Percentiles rank a stretch among this genome's conserved stretches.
These are phyloP conservation scores for Cystobasidium pallidum DNA, from an alignment of 1,284 basidiomycete species.

Conservation along the genomic window DNA sequence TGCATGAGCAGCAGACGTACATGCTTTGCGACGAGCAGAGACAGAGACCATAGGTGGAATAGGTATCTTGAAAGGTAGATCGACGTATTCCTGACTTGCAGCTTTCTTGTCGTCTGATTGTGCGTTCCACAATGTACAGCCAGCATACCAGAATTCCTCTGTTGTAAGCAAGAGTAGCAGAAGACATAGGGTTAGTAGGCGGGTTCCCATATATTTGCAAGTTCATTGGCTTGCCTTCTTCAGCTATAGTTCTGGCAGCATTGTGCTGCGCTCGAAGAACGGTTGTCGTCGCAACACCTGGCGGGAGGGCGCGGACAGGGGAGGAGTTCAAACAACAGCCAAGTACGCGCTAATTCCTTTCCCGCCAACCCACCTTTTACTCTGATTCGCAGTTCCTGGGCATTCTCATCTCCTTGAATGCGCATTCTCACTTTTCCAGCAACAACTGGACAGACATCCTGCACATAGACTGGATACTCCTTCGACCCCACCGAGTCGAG, in stretches of 20 bases:
- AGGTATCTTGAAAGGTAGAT: conserved; percentile 29
- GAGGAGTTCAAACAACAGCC: too few relatives aligned
- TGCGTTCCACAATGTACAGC: conserved; percentile 26
- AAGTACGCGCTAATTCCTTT: too few relatives aligned
- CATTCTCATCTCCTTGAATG: conserved; percentile 30
- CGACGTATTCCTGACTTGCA: conserved; percentile 5
- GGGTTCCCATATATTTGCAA: too few relatives aligned
- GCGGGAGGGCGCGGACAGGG: not conserved
- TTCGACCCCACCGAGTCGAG: conserved; percentile 37
- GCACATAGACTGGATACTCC: conserved; percentile 35
- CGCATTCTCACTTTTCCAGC: conserved; percentile 26
- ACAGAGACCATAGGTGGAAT: conserved; percentile 18
- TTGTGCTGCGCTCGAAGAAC: conserved; percentile 30
- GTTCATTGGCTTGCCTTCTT: conserved; percentile 37
- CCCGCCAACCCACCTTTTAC: conserved; percentile 33
- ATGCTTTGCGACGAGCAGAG: conserved; percentile 16
- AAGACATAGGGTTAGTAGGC: too few relatives aligned
- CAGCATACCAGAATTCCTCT: conserved; percentile 43
- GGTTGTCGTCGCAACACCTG: conserved; percentile 33
- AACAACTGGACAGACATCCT: conserved; percentile 17
- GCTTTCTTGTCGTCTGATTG: conserved; percentile 31
- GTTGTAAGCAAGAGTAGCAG: not conserved
- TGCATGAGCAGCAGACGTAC: conserved; percentile 3
- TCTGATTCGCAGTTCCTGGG: conserved; percentile 25
- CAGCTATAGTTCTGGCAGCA: conserved; percentile 26